A percentile compares a stretch with the other conserved stretches of the same genome.
These are phyloP conservation scores for Pyrenochaeta sp. DNA, from an alignment of 2,329 filamentous ascomycete genomes.

Conservation along the genomic window DNA sequence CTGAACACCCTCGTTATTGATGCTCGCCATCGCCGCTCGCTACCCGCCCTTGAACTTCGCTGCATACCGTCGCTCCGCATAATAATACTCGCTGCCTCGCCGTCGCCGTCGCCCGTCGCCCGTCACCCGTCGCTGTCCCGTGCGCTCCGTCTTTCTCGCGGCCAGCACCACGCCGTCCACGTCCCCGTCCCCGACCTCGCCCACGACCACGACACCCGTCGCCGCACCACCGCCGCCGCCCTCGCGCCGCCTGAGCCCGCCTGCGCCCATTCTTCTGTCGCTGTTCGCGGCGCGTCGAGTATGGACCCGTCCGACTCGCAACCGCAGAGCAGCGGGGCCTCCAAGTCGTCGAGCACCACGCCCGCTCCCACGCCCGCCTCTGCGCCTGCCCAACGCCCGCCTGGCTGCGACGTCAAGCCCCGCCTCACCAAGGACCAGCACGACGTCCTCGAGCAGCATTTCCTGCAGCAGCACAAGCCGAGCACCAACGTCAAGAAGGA, in stretches of 20 bases:
- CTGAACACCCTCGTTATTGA: constrained; percentile 18
- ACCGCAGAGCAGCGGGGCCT: constrained; percentile 17
- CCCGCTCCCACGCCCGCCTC: too few species aligned
- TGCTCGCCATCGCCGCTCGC: constrained; percentile 12
- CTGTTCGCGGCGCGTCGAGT: constrained; percentile 33
- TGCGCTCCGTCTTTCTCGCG: constrained; percentile 1
- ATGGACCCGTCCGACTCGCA: constrained; percentile 36
- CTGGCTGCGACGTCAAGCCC: constrained; percentile 56
- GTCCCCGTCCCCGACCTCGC: constrained; percentile 8
- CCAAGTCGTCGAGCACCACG: constrained; percentile 24
- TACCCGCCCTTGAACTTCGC: constrained; percentile 12
- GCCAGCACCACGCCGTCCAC: constrained; percentile 11
- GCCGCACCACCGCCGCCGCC: constrained; percentile 2
- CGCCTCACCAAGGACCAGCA: constrained; percentile 62
- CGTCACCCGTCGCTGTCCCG: constrained; percentile 21
- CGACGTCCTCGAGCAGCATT: constrained; percentile 60
- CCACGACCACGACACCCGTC: constrained; percentile 2
- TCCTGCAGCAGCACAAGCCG: constrained; percentile 58
- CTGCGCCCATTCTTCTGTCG: constrained; percentile 16
- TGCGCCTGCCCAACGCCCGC: constrained; percentile 28
- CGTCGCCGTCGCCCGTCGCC: constrained; percentile 8
- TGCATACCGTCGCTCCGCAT: constrained; percentile 8
- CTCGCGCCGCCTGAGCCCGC: constrained; percentile 15
- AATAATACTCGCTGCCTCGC: constrained; percentile 2
- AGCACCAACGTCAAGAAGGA: constrained; percentile 59